phyloP scores from a whole-genome alignment of 768 basidiomycete genomes.

The Tulasnella sp. region DNA sequence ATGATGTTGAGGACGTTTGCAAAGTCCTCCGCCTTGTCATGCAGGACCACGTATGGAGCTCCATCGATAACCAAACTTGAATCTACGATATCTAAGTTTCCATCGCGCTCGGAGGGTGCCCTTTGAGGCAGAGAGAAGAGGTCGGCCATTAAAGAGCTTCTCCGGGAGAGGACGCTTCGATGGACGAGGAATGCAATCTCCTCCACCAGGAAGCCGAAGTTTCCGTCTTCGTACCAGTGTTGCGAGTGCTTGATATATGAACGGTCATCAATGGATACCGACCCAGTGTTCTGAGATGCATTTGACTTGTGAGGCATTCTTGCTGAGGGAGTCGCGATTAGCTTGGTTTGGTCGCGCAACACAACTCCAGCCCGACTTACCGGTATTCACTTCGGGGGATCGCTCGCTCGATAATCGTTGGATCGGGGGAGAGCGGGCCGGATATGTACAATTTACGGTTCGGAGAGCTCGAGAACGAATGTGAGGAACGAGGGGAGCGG shows the following conservation, averaged over 20 bases:
- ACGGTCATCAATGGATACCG: neutral
- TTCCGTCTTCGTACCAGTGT: slow-evolving; percentile 20
- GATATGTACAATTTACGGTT: too few species aligned
- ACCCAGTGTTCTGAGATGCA: neutral
- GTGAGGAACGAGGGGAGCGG: neutral
- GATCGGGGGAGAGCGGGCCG: neutral
- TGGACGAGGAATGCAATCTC: neutral
- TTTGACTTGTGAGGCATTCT: neutral
- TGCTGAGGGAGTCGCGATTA: neutral
- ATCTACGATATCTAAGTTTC: neutral
- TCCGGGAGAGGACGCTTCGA: neutral
- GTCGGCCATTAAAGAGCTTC: neutral
- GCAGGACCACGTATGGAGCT: neutral
- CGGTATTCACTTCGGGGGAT: neutral
- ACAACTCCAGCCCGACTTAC: too few species aligned
- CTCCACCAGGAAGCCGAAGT: slow-evolving; percentile 16
- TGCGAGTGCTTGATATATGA: neutral
- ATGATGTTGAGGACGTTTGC: neutral
- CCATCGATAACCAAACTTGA: neutral
- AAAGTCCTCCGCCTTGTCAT: slow-evolving; percentile 9
- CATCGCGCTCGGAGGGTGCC: neutral
- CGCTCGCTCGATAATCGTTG: neutral
- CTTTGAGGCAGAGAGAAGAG: neutral
- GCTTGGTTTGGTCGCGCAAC: too few species aligned
- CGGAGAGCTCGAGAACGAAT: neutral